These are phyloP conservation scores for Eremochloa ophiuroides DNA, from an alignment of 176 grass and related monocot species.

Conservation along the genomic window DNA sequence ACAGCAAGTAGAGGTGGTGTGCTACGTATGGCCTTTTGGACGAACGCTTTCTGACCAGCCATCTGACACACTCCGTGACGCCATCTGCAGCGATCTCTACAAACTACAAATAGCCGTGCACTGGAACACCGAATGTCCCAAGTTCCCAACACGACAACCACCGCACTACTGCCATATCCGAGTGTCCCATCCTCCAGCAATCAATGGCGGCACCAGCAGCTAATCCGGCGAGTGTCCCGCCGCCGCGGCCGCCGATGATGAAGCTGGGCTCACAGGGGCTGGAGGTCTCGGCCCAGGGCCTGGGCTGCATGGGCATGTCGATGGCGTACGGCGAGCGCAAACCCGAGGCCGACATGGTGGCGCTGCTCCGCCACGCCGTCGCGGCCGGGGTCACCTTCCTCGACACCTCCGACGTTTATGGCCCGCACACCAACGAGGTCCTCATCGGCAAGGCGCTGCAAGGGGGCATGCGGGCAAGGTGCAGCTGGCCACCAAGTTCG, in stretches of 20 bases:
- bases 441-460: constrained; percentile 47
- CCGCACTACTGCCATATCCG: no score
- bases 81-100: neutral
- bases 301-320: no score
- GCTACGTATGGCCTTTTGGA: no score
- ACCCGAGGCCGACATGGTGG: constrained; percentile 21
- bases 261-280: neutral
- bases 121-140: no score
- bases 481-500: constrained; percentile 51
- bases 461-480: constrained; percentile 7
- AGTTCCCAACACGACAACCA: no score
- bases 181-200: neutral
- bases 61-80: no score
- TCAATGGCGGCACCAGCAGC: neutral
- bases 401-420: constrained; percentile 46
- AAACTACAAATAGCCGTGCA: no score
- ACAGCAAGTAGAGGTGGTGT: no score
- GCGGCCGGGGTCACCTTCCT: constrained; percentile 38
- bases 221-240: neutral
- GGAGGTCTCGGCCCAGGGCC: constrained; percentile 41
- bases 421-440: no score
- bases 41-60: no score
- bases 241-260: neutral
- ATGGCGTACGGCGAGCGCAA: constrained; percentile 10
- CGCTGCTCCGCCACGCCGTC: constrained; percentile 35